phyloP scores from a whole-genome alignment of 2,329 filamentous ascomycete genomes.

The Pseudocercospora vitis region DNA sequence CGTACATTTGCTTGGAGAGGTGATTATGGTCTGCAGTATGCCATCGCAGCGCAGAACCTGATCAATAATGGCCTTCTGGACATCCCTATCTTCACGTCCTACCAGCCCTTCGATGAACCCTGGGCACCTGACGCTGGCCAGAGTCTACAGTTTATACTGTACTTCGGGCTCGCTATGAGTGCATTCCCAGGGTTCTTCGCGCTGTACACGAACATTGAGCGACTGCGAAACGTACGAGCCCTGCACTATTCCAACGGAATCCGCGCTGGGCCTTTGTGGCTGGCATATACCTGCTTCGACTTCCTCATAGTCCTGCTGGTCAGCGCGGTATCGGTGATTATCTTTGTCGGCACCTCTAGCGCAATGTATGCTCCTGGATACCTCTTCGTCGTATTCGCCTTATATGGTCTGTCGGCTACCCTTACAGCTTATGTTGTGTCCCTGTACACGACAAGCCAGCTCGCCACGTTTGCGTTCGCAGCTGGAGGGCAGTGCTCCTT shows the following conservation, averaged over 20 bases:
- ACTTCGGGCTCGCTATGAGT: constrained; percentile 75
- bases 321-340: constrained; percentile 64
- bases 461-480: constrained; percentile 80
- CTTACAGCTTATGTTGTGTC: constrained; percentile 79
- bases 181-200: constrained; percentile 84
- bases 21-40: constrained; percentile 59
- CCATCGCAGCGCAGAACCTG: constrained; percentile 86
- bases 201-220: constrained; percentile 83
- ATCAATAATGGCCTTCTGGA: constrained; percentile 74
- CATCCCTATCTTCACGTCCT: constrained; percentile 68
- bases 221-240: constrained; percentile 73
- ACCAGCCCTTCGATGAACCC: constrained; percentile 72
- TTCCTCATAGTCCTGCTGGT: constrained; percentile 69
- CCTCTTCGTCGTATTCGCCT: constrained; percentile 74
- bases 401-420: constrained; percentile 78
- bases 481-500: constrained; percentile 68
- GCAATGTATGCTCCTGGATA: constrained; percentile 80
- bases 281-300: constrained; percentile 79
- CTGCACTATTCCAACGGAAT: constrained; percentile 93
- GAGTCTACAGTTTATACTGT: constrained; percentile 74
- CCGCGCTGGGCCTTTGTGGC: constrained; percentile 76
- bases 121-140: constrained; percentile 69
- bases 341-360: constrained; percentile 61
- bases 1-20: constrained; percentile 72
- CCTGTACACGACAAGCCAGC: constrained; percentile 73